These are phyloP conservation scores for Piedraia hortae DNA, from an alignment of 2,329 filamentous ascomycete species.

Conservation along the genomic window DNA sequence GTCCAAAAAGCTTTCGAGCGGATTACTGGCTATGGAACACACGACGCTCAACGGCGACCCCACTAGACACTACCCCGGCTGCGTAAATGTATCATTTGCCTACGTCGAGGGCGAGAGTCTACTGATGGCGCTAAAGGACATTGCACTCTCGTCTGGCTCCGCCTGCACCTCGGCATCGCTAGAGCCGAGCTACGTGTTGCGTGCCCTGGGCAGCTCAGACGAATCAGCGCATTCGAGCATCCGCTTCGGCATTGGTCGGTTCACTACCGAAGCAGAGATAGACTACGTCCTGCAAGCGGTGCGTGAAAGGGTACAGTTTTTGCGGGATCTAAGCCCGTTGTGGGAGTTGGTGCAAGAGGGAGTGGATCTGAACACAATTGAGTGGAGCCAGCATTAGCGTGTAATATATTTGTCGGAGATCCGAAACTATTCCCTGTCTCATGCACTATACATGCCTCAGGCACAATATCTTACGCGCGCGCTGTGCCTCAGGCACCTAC, in stretches of 20 bases:
- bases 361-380: constrained; percentile 78
- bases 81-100: constrained; percentile 93
- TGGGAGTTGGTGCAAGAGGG: constrained; percentile 98
- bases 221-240: constrained; percentile 97
- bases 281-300: constrained; percentile 95
- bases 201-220: constrained; percentile 83
- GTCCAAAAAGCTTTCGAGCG: constrained; percentile 58
- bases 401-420: not conserved
- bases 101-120: constrained; percentile 96
- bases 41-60: constrained; percentile 73
- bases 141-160: constrained; percentile 84
- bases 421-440: too few species aligned
- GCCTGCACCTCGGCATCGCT: constrained; percentile 92
- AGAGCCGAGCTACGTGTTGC: constrained; percentile 85
- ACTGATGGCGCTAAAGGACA: constrained; percentile 93
- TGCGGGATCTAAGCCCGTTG: constrained; percentile 78
- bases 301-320: constrained; percentile 64
- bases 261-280: constrained; percentile 84
- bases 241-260: constrained; percentile 85
- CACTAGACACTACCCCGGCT: constrained; percentile 69
- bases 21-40: constrained; percentile 71
- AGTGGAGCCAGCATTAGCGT: constrained; percentile 80
- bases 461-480: too few species aligned
- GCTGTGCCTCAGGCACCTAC: too few species aligned
- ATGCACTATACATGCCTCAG: too few species aligned